A percentile compares a stretch with the other conserved stretches of the same genome.
phyloP scores from a whole-genome alignment of 768 basidiomycete species.

The Tylopilus vinaceipallidus region DNA sequence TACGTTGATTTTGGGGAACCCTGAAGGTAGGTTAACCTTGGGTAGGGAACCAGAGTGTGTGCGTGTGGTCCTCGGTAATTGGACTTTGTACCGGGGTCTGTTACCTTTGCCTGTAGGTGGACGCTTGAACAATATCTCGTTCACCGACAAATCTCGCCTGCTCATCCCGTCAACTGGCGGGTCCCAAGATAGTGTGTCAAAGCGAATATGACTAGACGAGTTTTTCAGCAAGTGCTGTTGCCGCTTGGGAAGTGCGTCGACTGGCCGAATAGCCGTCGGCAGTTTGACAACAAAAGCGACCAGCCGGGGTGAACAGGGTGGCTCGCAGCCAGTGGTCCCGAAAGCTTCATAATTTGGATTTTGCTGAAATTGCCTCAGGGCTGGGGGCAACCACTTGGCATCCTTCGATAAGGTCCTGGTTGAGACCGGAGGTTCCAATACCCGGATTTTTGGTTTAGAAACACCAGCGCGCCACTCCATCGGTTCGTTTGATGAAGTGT shows the following conservation, averaged over 20 bases:
- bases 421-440: conserved; percentile 14
- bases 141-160: conserved; percentile 57
- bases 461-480: conserved; percentile 22
- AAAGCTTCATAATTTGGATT: conserved; percentile 46
- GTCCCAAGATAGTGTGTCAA: conserved; percentile 69
- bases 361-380: conserved; percentile 38
- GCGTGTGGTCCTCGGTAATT: conserved; percentile 30
- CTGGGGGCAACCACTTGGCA: conserved; percentile 55
- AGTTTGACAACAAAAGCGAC: conserved; percentile 43
- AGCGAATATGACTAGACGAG: conserved; percentile 40
- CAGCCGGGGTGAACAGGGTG: conserved; percentile 46
- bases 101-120: conserved; percentile 33
- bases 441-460: conserved; percentile 22
- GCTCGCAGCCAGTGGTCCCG: conserved; percentile 45
- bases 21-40: conserved; percentile 40
- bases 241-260: conserved; percentile 47
- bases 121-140: conserved; percentile 61
- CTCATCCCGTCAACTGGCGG: conserved; percentile 69
- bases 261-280: conserved; percentile 41
- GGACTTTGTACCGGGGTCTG: conserved; percentile 34
- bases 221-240: conserved; percentile 47
- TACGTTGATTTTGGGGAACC: conserved; percentile 17
- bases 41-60: conserved; percentile 20
- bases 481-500: conserved; percentile 12
- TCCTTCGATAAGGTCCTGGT: conserved; percentile 34